These are phyloP conservation scores for Calcarisporium arbuscula DNA, from an alignment of 2,329 filamentous ascomycete species.

Conservation along the genomic window DNA sequence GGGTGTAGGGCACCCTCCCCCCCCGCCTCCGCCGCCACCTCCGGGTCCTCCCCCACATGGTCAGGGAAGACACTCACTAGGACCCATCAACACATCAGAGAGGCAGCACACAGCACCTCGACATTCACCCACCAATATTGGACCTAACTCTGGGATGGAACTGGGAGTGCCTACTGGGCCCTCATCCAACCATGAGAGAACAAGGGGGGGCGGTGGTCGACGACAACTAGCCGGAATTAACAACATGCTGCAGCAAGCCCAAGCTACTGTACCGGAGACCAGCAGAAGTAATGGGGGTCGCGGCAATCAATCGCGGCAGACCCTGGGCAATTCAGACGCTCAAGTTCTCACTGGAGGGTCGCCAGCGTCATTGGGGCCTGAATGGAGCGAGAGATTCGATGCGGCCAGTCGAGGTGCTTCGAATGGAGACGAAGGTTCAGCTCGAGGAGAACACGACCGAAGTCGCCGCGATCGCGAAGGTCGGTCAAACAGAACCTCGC, in stretches of 20 bases:
- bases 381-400: conserved; percentile 31
- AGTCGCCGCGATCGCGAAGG: conserved; percentile 36
- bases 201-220: conserved; percentile 32
- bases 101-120: conserved; percentile 17
- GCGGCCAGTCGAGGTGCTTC: conserved; percentile 20
- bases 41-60: conserved; percentile 19
- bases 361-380: conserved; percentile 42
- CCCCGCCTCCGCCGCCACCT: conserved; percentile 19
- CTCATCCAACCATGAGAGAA: conserved; percentile 29
- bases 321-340: conserved; percentile 46
- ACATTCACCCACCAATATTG: conserved; percentile 16
- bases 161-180: conserved; percentile 32
- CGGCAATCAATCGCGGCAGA: conserved; percentile 31
- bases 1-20: conserved; percentile 17
- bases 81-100: conserved; percentile 24
- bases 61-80: conserved; percentile 23
- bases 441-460: conserved; percentile 33
- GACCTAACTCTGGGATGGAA: too few species aligned
- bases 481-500: conserved; percentile 32
- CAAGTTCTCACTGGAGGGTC: conserved; percentile 51
- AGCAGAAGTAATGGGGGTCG: conserved; percentile 28
- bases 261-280: conserved; percentile 32
- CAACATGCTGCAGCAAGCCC: conserved; percentile 48
- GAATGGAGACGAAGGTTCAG: conserved; percentile 24
- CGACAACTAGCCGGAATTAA: conserved; percentile 56